phyloP scores from a whole-genome alignment of 2,329 filamentous ascomycete genomes.

The Byssothecium circinans region DNA sequence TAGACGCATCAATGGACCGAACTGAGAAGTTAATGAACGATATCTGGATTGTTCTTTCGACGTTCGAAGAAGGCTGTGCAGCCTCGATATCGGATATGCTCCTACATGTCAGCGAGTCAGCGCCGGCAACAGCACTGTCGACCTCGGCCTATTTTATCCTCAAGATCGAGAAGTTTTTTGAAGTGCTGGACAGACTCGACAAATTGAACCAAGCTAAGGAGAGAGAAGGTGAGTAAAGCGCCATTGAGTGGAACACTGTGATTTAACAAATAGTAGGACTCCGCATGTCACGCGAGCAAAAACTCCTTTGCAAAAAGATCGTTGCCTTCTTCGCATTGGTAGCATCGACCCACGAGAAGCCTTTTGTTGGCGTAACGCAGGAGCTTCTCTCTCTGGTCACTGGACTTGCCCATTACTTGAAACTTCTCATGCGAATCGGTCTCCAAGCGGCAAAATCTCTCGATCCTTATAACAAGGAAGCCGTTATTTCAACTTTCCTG shows the following conservation, averaged over 20 bases:
- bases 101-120: neutral
- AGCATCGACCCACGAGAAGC: neutral
- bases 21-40: neutral
- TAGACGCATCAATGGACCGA: neutral
- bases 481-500: neutral
- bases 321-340: neutral
- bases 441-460: slow-evolving; percentile 1
- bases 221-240: neutral
- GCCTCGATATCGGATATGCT: slow-evolving; percentile 3
- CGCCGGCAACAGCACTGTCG: neutral
- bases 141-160: neutral
- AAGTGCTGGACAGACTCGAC: neutral
- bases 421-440: slow-evolving; percentile 7
- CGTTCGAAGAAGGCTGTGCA: slow-evolving; percentile 2
- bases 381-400: neutral
- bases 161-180: slow-evolving; percentile 2
- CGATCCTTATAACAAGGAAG: neutral
- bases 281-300: neutral
- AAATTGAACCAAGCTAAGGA: neutral
- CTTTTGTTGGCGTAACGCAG: neutral
- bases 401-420: slow-evolving; percentile 1
- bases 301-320: slow-evolving; percentile 5
- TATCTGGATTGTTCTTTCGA: neutral
- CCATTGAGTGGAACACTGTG: neutral
- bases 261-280: neutral